A percentile compares a stretch with the other conserved stretches of the same genome.
Evolutionary conservation across 2,329 filamentous ascomycete genomes (phyloP).

Genomic region (Pyrenophora tritici-repentis): DNA sequence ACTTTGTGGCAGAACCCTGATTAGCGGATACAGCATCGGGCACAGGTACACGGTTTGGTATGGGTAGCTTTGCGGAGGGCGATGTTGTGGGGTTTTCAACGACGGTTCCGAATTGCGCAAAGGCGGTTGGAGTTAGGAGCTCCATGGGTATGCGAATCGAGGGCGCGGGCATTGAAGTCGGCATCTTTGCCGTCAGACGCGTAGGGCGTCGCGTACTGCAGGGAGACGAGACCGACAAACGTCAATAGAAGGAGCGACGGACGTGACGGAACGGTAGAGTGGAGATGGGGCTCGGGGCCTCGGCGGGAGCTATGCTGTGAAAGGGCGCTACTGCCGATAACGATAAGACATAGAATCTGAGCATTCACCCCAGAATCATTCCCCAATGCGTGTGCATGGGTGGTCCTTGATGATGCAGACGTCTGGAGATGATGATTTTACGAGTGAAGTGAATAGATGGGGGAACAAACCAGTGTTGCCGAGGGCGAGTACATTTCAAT

Average conservation of each 20-base stretch:
- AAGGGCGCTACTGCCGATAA: constrained; percentile 16
- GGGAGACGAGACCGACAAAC: constrained; percentile 5
- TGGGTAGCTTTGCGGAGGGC: constrained; percentile 52
- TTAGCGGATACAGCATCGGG: constrained; percentile 66
- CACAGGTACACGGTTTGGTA: constrained; percentile 53
- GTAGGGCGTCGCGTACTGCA: background rate
- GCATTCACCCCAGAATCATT: too few relatives aligned
- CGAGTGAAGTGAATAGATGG: too few relatives aligned
- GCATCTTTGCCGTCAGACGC: constrained; percentile 34
- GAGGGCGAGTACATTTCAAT: too few relatives aligned
- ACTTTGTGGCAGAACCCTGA: constrained; percentile 88
- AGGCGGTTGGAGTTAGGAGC: constrained; percentile 70
- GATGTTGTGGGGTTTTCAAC: constrained; percentile 70
- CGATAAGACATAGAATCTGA: constrained; percentile 6
- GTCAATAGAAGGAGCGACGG: constrained; percentile 5
- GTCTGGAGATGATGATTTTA: too few relatives aligned
- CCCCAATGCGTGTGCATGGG: too few relatives aligned
- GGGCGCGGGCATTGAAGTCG: constrained; percentile 47
- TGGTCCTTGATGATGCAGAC: too few relatives aligned
- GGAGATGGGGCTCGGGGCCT: constrained; percentile 9
- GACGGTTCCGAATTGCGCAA: constrained; percentile 81
- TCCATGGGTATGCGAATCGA: constrained; percentile 60
- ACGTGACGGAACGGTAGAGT: constrained; percentile 5
- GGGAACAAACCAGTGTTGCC: too few relatives aligned
- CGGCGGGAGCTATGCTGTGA: constrained; percentile 19